Conservation (phyloP, 202 grass and related monocot genomes). For the Eragrostis tef region DNA sequence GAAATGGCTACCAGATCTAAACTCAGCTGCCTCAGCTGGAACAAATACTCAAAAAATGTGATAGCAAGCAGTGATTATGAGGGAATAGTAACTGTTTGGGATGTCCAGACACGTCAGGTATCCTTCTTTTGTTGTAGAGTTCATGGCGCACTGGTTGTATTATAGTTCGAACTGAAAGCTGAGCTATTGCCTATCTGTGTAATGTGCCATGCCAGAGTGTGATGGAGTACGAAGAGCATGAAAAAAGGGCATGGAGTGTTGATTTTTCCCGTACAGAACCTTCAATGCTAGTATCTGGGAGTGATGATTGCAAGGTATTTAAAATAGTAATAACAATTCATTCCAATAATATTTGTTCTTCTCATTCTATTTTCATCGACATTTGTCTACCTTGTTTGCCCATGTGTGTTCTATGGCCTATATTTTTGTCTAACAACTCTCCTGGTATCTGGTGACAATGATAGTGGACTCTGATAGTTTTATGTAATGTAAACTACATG, state of each 20-base stretch:
- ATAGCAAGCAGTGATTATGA: constrained; percentile 99
- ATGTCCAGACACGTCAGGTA: constrained; percentile 95
- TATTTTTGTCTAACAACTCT: neutral
- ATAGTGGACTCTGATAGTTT: neutral
- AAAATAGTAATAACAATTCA: neutral
- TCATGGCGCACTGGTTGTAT: constrained; percentile 20
- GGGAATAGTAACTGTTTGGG: constrained; percentile 98
- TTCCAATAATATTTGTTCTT: constrained; percentile 17
- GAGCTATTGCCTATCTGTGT: constrained; percentile 8
- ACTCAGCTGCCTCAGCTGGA: constrained; percentile 99
- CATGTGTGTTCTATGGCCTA: neutral
- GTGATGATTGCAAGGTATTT: constrained; percentile 99
- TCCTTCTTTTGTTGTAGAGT: constrained; percentile 21
- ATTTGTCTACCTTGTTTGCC: neutral
- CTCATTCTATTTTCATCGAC: neutral
- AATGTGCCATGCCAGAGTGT: constrained; percentile 69
- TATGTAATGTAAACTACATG: neutral
- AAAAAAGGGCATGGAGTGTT: constrained; percentile 99
- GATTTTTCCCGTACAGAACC: constrained; percentile 97
- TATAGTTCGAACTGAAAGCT: constrained; percentile 30
- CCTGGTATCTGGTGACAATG: neutral
- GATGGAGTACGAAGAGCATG: constrained; percentile 99
- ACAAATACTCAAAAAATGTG: constrained; percentile 99
- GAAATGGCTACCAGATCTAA: constrained; percentile 96
- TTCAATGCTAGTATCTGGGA: constrained; percentile 93